A percentile compares a stretch with the other conserved stretches of the same genome.
These are phyloP conservation scores for Alisma plantagoaquatica DNA, from an alignment of 106 monocot genomes.

Conservation along the genomic window DNA sequence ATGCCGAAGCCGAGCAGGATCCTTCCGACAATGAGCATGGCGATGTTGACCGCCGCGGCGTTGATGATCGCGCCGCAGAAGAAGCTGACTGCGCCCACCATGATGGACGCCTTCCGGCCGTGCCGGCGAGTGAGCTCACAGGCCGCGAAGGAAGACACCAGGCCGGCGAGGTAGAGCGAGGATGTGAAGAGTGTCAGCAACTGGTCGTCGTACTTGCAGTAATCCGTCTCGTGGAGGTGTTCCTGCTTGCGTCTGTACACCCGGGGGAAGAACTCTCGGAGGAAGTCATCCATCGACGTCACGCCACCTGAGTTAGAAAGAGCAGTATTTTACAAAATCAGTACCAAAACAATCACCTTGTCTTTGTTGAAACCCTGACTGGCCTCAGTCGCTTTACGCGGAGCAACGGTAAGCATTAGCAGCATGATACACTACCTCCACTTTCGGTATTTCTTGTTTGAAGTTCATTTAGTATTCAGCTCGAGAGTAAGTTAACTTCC, in stretches of 20 bases:
- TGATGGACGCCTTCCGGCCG: constrained; percentile 38
- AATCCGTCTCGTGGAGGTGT: constrained; percentile 40
- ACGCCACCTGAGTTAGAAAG: constrained; percentile 43
- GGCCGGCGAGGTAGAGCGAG: constrained; percentile 49
- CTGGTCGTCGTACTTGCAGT: constrained; percentile 62
- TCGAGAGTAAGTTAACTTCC: background rate
- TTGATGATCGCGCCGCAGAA: constrained; percentile 37
- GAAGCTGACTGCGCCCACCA: constrained; percentile 38
- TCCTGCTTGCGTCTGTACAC: constrained; percentile 32
- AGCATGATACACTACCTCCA: too few relatives aligned
- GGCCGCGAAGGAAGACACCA: constrained; percentile 46
- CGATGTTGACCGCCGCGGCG: constrained; percentile 32
- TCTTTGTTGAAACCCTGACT: background rate
- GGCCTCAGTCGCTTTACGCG: too few relatives aligned
- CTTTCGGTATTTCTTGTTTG: too few relatives aligned
- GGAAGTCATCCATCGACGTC: constrained; percentile 59
- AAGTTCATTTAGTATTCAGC: too few relatives aligned
- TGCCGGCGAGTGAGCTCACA: constrained; percentile 36
- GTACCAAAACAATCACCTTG: background rate
- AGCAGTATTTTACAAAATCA: background rate
- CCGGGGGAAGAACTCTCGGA: constrained; percentile 46
- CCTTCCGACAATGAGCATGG: constrained; percentile 49
- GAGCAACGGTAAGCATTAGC: too few relatives aligned
- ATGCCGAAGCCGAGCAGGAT: constrained; percentile 51
- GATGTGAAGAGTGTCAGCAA: constrained; percentile 65